Evolutionary conservation across 139 green algal species (phyloP), one percentile per base, ranked within the genome.

Genomic region (Tetradesmus obliquus): DNA sequence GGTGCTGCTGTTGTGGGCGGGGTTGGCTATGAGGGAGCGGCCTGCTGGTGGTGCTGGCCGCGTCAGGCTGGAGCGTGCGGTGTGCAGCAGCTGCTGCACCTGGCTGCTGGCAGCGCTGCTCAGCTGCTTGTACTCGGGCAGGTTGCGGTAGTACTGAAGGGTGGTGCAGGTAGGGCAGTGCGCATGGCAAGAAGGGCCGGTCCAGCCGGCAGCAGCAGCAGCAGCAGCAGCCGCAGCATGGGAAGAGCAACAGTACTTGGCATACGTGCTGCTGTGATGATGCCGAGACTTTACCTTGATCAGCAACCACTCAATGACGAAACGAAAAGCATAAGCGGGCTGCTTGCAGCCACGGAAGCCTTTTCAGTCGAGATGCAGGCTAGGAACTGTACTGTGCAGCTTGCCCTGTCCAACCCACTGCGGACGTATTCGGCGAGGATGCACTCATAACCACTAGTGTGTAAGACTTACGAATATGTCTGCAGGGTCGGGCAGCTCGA

Each of bases 91-190:
- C 24, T 72, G 45, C 66, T 88, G 22, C 20, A 92, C 62, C 19
- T 69, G 45, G 32, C 22, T 66, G 5, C 79, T 81, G 13, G 53
- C 58, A 17, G 79, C 82, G 24, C 53, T 69, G 79, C 91, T 69
- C 8, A 55, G 24, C 15, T 85, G 69, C 5, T 85, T 93, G 84
- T 92, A 94, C 5, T 91, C 91, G 6, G 87, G 71, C 19, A 94
- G 90, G 86, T 91, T 94, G 20, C 76, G 84, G 79, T 94, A 94
- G 62, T 95, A 95, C 91, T 95, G 89, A 57, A 74, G 51, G 85
- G 24, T 19, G 45, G 24, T 12, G n/a, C 84, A 88, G 20, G 58
- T 2, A 76, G 22, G 79, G 45, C 32, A 20, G 79, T 84, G 9
- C 6, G 79, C n/a, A 12, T 55, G 79, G 24, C 24, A 53, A 84